Base-by-base conservation (phyloP, 768 basidiomycete genomes). In the Psilocybe sp. region DNA sequence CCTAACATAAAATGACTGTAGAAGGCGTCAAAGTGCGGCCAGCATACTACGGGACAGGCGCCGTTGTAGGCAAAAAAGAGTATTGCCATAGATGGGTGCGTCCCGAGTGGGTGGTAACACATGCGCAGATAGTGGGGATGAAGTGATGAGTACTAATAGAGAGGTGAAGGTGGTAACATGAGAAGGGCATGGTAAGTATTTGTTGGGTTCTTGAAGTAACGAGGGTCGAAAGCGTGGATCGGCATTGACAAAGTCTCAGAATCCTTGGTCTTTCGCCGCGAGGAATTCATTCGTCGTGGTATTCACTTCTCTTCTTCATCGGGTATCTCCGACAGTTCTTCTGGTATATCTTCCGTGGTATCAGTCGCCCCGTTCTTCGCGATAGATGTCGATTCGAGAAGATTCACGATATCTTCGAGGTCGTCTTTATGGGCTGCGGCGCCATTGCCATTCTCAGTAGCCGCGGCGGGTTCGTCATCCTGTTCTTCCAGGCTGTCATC, bases 391-490 rank as follows among this genome's bases (percentile, higher is more conserved):
- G 73, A 60, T 66, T 89, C 83, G 11, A 89, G 79, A 56, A 87
- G 72, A 57, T 76, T 81, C 52, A 89, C 80, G 46, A 88, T 81
- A 48, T 80, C 79, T 63, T 82, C 87, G 28, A 64, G 57, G 13
- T 60, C 56, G 44, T 62, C 59, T 16, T 48, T 53, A 28, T 28
- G 23, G 7, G 23, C 23, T 8, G 20, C 23, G 35, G 53, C 49
- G n/a, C 41, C 38, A 19, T 45, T 44, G 11, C 23, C 47, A 13
- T 34, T 46, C 9, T 40, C 18, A 31, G 34, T 37, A 28, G 37
- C 18, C 19, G 35, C 18, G n/a, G 32, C 38, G 19, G n/a, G 44
- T 47, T 23, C 37, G 23, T 34, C 31, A 6, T 40, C 48, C 13
- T 51, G 51, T 20, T 35, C 49, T n/a, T 40, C 45, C 10, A 23